These are phyloP conservation scores for Aspergillus tubingensis DNA, from an alignment of 2,329 filamentous ascomycete genomes.

Conservation along the genomic window DNA sequence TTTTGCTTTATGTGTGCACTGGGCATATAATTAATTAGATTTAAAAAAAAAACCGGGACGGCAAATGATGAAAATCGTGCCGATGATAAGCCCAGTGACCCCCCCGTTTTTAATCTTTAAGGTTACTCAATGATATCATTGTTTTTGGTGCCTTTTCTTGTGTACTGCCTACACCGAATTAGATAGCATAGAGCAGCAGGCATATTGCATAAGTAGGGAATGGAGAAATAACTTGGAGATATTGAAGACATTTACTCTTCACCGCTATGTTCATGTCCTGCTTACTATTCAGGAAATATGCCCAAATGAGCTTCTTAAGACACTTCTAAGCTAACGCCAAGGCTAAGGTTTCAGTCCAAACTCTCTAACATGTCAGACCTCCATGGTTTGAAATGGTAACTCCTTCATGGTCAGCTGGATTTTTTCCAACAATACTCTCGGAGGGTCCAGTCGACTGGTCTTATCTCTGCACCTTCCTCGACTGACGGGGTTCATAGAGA, in stretches of 20 bases:
- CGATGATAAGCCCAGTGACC: background rate
- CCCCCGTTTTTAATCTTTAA: background rate
- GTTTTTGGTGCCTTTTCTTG: background rate
- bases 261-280: background rate
- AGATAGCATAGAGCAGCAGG: background rate
- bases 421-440: no score
- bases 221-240: background rate
- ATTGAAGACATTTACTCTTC: background rate
- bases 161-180: background rate
- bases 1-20: background rate
- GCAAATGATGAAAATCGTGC: background rate
- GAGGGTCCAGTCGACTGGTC: no score
- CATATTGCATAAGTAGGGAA: background rate
- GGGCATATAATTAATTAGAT: background rate
- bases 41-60: background rate
- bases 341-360: background rate
- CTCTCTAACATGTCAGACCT: background rate
- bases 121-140: constrained; percentile 2
- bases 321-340: background rate
- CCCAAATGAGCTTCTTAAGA: background rate
- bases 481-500: no score
- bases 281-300: background rate
- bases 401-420: background rate
- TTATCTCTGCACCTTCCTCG: no score
- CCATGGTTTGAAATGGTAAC: background rate